A percentile compares a stretch with the other conserved stretches of the same genome.
These are phyloP conservation scores for Alternaria sp. DNA, from an alignment of 2,329 filamentous ascomycete species.

Conservation along the genomic window DNA sequence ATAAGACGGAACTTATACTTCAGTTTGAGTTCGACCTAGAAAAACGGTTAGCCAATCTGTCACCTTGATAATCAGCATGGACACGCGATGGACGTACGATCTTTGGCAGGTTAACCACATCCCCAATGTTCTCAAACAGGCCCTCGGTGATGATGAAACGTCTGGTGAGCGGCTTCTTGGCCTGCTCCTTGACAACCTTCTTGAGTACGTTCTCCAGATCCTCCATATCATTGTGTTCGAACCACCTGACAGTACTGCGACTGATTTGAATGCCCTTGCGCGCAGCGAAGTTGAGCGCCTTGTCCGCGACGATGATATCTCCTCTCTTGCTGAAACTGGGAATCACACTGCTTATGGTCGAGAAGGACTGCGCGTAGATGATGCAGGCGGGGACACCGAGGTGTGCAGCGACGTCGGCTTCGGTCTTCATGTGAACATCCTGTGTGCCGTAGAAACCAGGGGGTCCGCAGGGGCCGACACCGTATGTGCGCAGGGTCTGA, in stretches of 20 bases:
- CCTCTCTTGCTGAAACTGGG: conserved; percentile 96
- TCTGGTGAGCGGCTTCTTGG: conserved; percentile 84
- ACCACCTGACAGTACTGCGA: conserved; percentile 90
- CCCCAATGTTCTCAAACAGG: conserved; percentile 88
- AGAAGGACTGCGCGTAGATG: conserved; percentile 94
- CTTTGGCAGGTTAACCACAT: conserved; percentile 82
- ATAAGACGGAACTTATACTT: conserved; percentile 98
- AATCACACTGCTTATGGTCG: conserved; percentile 95
- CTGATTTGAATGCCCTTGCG: conserved; percentile 94
- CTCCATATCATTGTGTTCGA: conserved; percentile 93
- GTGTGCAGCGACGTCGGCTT: conserved; percentile 89
- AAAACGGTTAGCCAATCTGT: conserved; percentile 5
- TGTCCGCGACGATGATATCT: conserved; percentile 95
- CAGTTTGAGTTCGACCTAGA: conserved; percentile 84
- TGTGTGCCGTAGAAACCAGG: conserved; percentile 98
- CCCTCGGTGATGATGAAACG: conserved; percentile 97
- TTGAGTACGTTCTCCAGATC: conserved; percentile 86
- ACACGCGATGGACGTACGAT: conserved; percentile 64
- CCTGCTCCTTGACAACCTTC: conserved; percentile 86
- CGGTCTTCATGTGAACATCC: conserved; percentile 96
- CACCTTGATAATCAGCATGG: neutral
- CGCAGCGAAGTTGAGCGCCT: conserved; percentile 90
- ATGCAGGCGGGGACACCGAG: conserved; percentile 89
- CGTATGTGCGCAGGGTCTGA: conserved; percentile 90
- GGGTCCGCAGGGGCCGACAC: conserved; percentile 94